Base-by-base conservation (phyloP, 345 rosid species). In the Iberis pinnata region DNA sequence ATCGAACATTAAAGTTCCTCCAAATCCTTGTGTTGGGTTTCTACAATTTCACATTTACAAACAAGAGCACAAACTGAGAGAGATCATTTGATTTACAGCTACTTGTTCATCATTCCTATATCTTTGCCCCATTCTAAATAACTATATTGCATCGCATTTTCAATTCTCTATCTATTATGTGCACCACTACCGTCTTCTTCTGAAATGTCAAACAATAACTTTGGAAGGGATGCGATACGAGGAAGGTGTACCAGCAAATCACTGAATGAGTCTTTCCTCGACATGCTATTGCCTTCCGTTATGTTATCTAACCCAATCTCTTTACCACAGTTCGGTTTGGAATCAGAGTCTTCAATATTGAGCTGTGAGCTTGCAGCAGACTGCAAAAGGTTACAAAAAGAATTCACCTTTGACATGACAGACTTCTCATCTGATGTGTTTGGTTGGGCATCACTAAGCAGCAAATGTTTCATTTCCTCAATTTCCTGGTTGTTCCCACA, bases 351-450 rank as follows among this genome's bases (percentile, higher is more conserved):
- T n/a, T n/a, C n/a, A n/a, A n/a, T n/a, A n/a, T n/a, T n/a, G n/a
- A n/a, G n/a, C n/a, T 24, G 36, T 53, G 65, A 33, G 61, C 73
- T 81, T 57, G 79, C 76, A 2, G 80, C 12, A 6, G 52, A 19
- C 78, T 87, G 86, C 75, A 92, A 58, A 49, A 92, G 95, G 77
- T 95, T 85, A 52, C 73, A 85, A 29, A 92, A 84, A 56, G 98
- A 92, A 59, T 92, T 85, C 62, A 92, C 98, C 75, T 95, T 79
- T 17, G 96, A 74, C 93, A 92, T 88, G 13, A 92, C 85, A 59
- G 74, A 77, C 57, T 81, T 84, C 76, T 92, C 98, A 53, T 88
- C 98, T 0, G 95, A 78, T 37, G 84, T 26, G 4, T 82, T 54
- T 4, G 71, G 44, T 35, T 78, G 93, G 17, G 76, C 48, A 60